A percentile compares a stretch with the other conserved stretches of the same genome.
phyloP scores from a whole-genome alignment of 192 early-diverging fungal genomes.

The Linnemannia exigua region DNA sequence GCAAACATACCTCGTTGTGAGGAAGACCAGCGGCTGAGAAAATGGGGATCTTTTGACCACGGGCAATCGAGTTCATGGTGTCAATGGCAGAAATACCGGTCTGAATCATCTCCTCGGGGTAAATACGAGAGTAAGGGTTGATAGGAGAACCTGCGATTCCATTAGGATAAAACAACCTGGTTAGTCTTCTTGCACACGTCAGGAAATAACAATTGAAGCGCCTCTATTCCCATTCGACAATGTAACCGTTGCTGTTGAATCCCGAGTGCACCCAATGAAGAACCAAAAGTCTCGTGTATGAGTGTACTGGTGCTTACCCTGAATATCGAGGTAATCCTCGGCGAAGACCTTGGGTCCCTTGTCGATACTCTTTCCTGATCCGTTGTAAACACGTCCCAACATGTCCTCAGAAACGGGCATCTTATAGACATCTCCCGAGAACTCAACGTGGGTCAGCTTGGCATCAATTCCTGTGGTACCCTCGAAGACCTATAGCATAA shows the following conservation, averaged over 20 bases:
- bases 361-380: slow-evolving; percentile 98
- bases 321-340: slow-evolving; percentile 98
- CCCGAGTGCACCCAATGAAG: neutral
- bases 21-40: slow-evolving; percentile 99
- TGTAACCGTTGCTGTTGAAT: neutral
- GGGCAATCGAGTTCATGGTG: slow-evolving; percentile 99
- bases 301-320: slow-evolving; percentile 62
- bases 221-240: neutral
- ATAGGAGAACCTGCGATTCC: slow-evolving; percentile 85
- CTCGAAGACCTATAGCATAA: slow-evolving; percentile 95
- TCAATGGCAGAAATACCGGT: slow-evolving; percentile 99
- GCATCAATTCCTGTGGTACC: slow-evolving; percentile 97
- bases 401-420: slow-evolving; percentile 99
- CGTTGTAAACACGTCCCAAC: slow-evolving; percentile 99
- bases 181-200: neutral
- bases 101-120: slow-evolving; percentile 99
- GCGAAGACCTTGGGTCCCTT: slow-evolving; percentile 99
- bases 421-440: slow-evolving; percentile 95
- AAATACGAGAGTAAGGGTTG: slow-evolving; percentile 99
- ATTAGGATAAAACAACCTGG: neutral
- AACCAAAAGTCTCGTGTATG: neutral
- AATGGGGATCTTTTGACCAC: slow-evolving; percentile 99
- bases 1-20: slow-evolving; percentile 89
- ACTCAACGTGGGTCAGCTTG: slow-evolving; percentile 95
- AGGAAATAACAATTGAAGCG: neutral